These are phyloP conservation scores for Aspergillus tanneri DNA, from an alignment of 2,329 filamentous ascomycete species.

Conservation along the genomic window DNA sequence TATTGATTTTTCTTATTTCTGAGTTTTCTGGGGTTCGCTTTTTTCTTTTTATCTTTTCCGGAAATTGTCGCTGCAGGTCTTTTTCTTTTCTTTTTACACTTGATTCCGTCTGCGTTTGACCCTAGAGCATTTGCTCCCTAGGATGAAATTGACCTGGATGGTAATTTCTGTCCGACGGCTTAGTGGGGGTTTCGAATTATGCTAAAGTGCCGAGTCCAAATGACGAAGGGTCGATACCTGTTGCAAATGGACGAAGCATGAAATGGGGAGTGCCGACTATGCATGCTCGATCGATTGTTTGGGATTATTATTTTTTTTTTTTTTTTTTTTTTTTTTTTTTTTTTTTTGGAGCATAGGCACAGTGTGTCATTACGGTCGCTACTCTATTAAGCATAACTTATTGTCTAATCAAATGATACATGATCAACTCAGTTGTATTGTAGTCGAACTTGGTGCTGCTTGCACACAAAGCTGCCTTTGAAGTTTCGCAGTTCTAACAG, in stretches of 20 bases:
- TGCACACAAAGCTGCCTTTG: not conserved
- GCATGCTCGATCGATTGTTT: slow-evolving; percentile 1
- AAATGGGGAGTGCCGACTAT: slow-evolving; percentile 10
- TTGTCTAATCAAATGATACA: slow-evolving; percentile 22
- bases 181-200: too few relatives aligned
- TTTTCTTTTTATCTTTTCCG: slow-evolving; percentile 6
- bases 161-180: too few relatives aligned
- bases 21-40: slow-evolving; percentile 15
- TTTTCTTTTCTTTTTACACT: not conserved
- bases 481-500: too few relatives aligned
- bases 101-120: not conserved
- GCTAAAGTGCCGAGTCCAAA: too few relatives aligned
- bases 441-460: not conserved
- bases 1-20: slow-evolving; percentile 13
- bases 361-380: slow-evolving; percentile 24
- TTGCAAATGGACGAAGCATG: slow-evolving; percentile 20
- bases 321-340: slow-evolving; percentile 4
- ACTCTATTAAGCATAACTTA: slow-evolving; percentile 11
- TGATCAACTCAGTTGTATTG: not conserved
- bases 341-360: slow-evolving; percentile 14
- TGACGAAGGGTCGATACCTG: slow-evolving; percentile 18
- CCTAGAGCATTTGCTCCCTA: slow-evolving; percentile 7
- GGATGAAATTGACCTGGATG: not conserved
- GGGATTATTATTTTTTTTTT: slow-evolving; percentile 10
- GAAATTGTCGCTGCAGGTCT: not conserved